A percentile compares a stretch with the other conserved stretches of the same genome.
Conservation (phyloP, 176 grass and related monocot species). For the Chloris gayana region DNA sequence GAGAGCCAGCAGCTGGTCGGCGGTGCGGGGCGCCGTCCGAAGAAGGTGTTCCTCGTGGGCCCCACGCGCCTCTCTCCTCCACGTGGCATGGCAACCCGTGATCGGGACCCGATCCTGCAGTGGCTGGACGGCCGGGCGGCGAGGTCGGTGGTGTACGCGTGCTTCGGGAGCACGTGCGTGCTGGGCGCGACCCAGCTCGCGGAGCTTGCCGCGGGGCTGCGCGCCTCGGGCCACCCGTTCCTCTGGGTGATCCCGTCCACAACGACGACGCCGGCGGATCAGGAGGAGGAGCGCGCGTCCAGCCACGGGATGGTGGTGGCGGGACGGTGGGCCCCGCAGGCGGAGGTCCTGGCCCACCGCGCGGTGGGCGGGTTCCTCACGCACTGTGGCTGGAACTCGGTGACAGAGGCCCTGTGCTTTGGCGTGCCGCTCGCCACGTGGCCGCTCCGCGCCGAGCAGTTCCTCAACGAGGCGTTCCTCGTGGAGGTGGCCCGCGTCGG, state of each 20-base stretch:
- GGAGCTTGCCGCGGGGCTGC: slow-evolving; percentile 43
- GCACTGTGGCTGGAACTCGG: slow-evolving; percentile 63
- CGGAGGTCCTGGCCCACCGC: slow-evolving; percentile 40
- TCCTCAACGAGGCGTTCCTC: slow-evolving; percentile 59
- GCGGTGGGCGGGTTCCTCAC: slow-evolving; percentile 58
- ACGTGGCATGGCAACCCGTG: not conserved
- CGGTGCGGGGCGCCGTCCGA: not conserved
- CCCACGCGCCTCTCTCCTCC: not conserved
- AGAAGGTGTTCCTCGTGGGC: slow-evolving; percentile 55
- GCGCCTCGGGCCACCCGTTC: slow-evolving; percentile 22
- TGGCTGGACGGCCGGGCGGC: slow-evolving; percentile 45
- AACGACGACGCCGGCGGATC: not conserved
- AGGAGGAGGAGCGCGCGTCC: slow-evolving; percentile 12
- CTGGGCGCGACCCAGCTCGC: slow-evolving; percentile 24
- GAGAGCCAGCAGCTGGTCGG: not conserved
- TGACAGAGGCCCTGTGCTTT: slow-evolving; percentile 28
- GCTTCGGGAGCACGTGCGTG: slow-evolving; percentile 61
- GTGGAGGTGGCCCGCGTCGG: slow-evolving; percentile 48
- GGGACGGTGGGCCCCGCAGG: slow-evolving; percentile 54
- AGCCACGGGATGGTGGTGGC: slow-evolving; percentile 48
- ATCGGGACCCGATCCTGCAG: slow-evolving; percentile 29
- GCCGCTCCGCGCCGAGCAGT: slow-evolving; percentile 61
- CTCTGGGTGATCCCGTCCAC: slow-evolving; percentile 42
- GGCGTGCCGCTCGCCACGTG: slow-evolving; percentile 51
- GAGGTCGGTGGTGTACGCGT: slow-evolving; percentile 55